Conservation (phyloP, 208 protist genomes). For the Polymyxa betae region DNA sequence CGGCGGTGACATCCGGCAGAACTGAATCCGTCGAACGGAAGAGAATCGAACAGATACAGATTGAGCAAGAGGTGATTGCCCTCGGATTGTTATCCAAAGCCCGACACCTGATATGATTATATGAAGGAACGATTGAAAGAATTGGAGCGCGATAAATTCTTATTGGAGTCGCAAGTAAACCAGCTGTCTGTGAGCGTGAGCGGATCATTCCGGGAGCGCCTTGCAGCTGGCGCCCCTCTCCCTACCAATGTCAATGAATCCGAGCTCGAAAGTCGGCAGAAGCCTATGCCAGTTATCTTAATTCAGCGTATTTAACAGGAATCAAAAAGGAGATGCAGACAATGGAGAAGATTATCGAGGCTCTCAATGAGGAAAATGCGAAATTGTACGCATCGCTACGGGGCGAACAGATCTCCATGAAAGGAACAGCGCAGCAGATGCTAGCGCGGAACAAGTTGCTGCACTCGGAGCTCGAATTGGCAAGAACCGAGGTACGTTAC, state of each 20-base stretch:
- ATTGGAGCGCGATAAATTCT: constrained; percentile 48
- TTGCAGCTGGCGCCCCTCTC: background rate
- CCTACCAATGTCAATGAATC: background rate
- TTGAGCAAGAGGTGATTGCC: too few relatives aligned
- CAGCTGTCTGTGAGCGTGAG: background rate
- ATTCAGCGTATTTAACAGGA: background rate
- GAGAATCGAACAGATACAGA: too few relatives aligned
- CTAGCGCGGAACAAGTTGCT: background rate
- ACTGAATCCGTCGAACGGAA: too few relatives aligned
- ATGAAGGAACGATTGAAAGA: constrained; percentile 14
- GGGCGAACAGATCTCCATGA: constrained; percentile 22
- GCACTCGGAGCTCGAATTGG: background rate
- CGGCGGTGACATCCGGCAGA: too few relatives aligned
- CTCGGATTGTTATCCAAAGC: too few relatives aligned
- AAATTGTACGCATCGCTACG: constrained; percentile 1
- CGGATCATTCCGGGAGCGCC: background rate
- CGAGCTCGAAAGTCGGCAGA: background rate
- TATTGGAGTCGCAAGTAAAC: constrained; percentile 1
- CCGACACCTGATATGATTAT: too few relatives aligned
- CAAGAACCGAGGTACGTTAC: background rate
- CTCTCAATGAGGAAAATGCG: constrained; percentile 49
- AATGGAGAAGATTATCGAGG: constrained; percentile 6
- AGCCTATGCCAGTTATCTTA: background rate
- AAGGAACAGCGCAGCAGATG: constrained; percentile 50
- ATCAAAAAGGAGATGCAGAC: constrained; percentile 28